phyloP scores from a whole-genome alignment of 1,284 basidiomycete species.

The Tranzscheliella williamsii region DNA sequence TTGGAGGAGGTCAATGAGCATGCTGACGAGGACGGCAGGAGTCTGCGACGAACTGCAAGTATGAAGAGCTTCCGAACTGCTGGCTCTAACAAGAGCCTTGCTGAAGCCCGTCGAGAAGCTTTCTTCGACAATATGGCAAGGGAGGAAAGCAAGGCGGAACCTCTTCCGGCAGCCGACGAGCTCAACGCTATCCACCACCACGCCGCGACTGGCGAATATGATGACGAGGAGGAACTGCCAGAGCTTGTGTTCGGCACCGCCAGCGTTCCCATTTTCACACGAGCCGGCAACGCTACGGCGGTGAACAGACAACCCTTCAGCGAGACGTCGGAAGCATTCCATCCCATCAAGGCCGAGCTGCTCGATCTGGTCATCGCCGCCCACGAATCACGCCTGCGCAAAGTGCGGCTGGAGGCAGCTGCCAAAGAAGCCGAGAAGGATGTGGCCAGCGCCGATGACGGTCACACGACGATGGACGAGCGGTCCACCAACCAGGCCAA shows the following conservation, averaged over 20 bases:
- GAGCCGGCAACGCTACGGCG: constrained; percentile 1
- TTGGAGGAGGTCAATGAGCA: constrained; percentile 42
- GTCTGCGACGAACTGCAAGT: constrained; percentile 40
- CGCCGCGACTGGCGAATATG: constrained; percentile 30
- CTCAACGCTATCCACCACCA: constrained; percentile 5
- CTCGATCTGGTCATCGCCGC: constrained; percentile 14
- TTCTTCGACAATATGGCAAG: constrained; percentile 40
- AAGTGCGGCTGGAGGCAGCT: constrained; percentile 19
- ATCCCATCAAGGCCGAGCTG: constrained; percentile 31
- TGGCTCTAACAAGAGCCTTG: constrained; percentile 36
- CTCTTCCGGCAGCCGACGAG: constrained; percentile 8
- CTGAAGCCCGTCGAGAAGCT: constrained; percentile 46
- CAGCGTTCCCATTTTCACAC: constrained; percentile 49
- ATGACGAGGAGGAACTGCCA: constrained; percentile 52
- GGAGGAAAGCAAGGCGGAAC: not conserved
- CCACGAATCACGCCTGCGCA: constrained; percentile 30
- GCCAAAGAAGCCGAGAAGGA: constrained; percentile 34
- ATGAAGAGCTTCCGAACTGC: constrained; percentile 45
- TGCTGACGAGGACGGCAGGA: constrained; percentile 10
- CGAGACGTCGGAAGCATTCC: constrained; percentile 17
- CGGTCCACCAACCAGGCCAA: constrained; percentile 14
- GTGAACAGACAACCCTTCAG: constrained; percentile 11
- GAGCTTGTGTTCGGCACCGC: constrained; percentile 56
- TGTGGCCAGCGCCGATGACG: constrained; percentile 24
- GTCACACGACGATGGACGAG: constrained; percentile 35